These are phyloP conservation scores for Pulveroboletus ravenelii DNA, from an alignment of 768 basidiomycete species.

Conservation along the genomic window DNA sequence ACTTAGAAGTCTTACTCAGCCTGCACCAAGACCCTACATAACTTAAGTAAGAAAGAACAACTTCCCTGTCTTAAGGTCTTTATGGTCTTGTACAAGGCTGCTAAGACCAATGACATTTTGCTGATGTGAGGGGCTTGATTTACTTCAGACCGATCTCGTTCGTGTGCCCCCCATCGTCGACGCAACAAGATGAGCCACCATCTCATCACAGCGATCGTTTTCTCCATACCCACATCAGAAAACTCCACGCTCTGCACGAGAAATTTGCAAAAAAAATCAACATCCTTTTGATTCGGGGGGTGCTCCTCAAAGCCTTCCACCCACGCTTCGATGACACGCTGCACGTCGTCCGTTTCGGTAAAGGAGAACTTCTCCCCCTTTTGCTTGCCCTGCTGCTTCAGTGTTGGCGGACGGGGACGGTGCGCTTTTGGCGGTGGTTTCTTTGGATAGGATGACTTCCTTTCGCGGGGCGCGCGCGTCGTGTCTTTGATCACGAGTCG, in stretches of 20 bases:
- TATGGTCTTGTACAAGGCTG: no score
- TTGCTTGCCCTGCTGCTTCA: constrained; percentile 51
- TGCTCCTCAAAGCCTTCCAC: constrained; percentile 55
- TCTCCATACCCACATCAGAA: constrained; percentile 64
- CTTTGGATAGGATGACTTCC: constrained; percentile 30
- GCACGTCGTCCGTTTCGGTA: constrained; percentile 66
- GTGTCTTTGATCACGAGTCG: constrained; percentile 47
- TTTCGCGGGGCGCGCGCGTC: constrained; percentile 28
- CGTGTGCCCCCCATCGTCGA: constrained; percentile 56
- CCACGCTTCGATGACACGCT: constrained; percentile 71
- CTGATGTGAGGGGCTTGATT: constrained; percentile 27
- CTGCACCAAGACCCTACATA: no score
- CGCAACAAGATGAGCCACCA: constrained; percentile 79
- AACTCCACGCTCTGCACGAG: constrained; percentile 65
- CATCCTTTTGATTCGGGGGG: constrained; percentile 69
- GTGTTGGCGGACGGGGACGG: constrained; percentile 43
- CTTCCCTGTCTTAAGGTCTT: no score
- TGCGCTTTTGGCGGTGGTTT: constrained; percentile 56
- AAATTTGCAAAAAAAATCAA: constrained; percentile 70
- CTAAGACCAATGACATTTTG: no score
- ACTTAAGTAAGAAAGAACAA: no score
- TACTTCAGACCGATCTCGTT: constrained; percentile 36
- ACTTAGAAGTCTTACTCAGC: no score
- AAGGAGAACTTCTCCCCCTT: constrained; percentile 55
- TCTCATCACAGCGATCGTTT: constrained; percentile 64